phyloP scores from a whole-genome alignment of 441 rosid genomes.

The Euphorbia schlechtendalii region DNA sequence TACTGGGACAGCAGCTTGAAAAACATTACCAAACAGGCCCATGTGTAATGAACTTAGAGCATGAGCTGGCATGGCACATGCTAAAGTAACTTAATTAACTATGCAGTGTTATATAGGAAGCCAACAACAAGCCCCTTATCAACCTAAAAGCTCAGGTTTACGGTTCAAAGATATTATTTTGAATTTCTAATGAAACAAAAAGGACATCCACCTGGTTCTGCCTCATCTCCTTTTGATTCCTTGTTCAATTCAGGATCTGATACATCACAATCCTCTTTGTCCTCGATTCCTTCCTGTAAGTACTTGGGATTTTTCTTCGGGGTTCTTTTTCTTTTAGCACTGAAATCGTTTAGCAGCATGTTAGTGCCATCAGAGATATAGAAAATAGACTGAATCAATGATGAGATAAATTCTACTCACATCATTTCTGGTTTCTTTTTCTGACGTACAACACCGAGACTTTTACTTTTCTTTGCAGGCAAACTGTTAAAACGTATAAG shows the following conservation, averaged over 20 bases:
- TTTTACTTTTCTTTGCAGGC: slow-evolving; percentile 42
- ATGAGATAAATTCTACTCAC: slow-evolving; percentile 40
- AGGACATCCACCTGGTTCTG: slow-evolving; percentile 29
- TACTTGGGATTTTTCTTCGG: slow-evolving; percentile 60
- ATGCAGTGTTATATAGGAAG: no score
- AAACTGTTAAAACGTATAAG: slow-evolving; percentile 38
- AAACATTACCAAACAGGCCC: no score
- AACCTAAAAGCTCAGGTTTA: neutral
- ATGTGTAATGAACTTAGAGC: no score
- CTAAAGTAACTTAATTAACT: no score
- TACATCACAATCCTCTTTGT: slow-evolving; percentile 36
- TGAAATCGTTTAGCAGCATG: slow-evolving; percentile 23
- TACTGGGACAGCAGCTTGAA: no score
- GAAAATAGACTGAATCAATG: slow-evolving; percentile 8
- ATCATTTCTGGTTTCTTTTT: slow-evolving; percentile 39
- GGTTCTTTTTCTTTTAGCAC: slow-evolving; percentile 80
- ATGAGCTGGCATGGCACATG: no score
- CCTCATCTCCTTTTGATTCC: slow-evolving; percentile 22
- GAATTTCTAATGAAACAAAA: slow-evolving; percentile 8
- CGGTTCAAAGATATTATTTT: no score
- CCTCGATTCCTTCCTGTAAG: slow-evolving; percentile 30
- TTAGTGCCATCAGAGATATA: slow-evolving; percentile 9
- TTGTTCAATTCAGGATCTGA: slow-evolving; percentile 33
- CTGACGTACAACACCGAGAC: slow-evolving; percentile 30
- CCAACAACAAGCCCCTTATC: no score